A percentile compares a stretch with the other conserved stretches of the same genome.
These are phyloP conservation scores for Spathaspora arborariae DNA, from an alignment of 805 yeast genomes.

Conservation along the genomic window DNA sequence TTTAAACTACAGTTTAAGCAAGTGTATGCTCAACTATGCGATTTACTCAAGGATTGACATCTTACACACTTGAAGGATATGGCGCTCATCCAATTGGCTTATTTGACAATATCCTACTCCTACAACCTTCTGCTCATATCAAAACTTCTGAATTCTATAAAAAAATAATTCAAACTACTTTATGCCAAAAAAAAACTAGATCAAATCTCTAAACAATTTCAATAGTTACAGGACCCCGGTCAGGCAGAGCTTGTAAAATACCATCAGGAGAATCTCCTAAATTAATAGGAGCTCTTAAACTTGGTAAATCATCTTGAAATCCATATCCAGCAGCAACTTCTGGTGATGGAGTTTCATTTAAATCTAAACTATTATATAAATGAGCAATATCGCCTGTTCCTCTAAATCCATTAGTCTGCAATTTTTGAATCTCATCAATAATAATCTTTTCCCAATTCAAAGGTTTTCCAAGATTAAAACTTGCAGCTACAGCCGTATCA, in stretches of 20 bases:
- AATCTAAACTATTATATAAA: constrained; percentile 22
- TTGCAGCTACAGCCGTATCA: neutral
- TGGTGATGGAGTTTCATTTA: constrained; percentile 2
- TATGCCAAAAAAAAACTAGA: neutral
- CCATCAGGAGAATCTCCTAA: neutral
- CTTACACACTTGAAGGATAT: neutral
- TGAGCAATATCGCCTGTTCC: constrained; percentile 35
- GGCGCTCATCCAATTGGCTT: neutral
- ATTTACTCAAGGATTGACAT: no score
- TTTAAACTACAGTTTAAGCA: no score
- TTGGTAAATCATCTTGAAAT: neutral
- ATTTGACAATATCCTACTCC: no score
- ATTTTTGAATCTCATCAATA: constrained; percentile 2
- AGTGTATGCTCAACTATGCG: no score
- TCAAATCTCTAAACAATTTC: neutral
- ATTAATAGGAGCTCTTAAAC: constrained; percentile 6
- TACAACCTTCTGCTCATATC: no score
- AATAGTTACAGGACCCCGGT: neutral
- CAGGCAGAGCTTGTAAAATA: neutral
- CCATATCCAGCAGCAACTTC: no score
- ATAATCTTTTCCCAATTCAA: constrained; percentile 8
- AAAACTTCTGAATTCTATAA: no score
- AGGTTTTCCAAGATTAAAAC: constrained; percentile 13
- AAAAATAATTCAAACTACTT: neutral
- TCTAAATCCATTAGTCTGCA: constrained; percentile 16